Evolutionary conservation across 2,329 filamentous ascomycete genomes (phyloP), one percentile per base, ranked within the genome.

Genomic region (Phyllosticta capitalensis): DNA sequence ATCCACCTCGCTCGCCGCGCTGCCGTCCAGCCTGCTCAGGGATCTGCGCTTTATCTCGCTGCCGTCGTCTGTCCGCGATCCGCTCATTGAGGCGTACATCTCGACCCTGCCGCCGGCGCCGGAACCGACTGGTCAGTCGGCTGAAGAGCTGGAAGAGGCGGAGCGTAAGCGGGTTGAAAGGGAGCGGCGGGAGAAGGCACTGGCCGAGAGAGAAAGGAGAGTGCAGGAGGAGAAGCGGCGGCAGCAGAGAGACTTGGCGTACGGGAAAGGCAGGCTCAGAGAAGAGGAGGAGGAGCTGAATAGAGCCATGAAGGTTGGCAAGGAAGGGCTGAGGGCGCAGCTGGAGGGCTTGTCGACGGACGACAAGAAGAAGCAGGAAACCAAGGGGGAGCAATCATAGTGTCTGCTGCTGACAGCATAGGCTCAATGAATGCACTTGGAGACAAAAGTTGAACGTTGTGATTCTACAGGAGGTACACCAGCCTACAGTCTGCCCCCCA

Each of bases 11-110:
- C 67, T 81, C 1, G 78, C 80, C 5, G 76, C 78, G 17, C 75
- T 92, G 9, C 89, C 89, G 1, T 71, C 81, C 1, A 72, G 81
- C 21, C 69, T 92, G 0, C 75, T 89, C 1, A 76, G 79, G 17
- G 88, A 92, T 67, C 71, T 89, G 38, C 81, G 87, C 52, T 92
- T 84, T 70, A 83, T 90, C 33, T 85, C 84, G 3, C 75, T 92
- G 0, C 81, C 86, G 24, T 70, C 82, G 0, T 73, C 77, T 48
- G 77, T 80, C 0, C 80, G 89, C 19, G 85, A 91, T 63, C 74
- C 81, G 1, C 73, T 92, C 5, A 74, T 92, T 6, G 81, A 84
- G 67, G 81, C 82, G 2, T 88, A 85, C 66, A 82, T 92, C 26
- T 79, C 82, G 61, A 85, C 79, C 0, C 73, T 92, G 1, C 80